Evolutionary conservation across 1,284 basidiomycete genomes (phyloP).

Genomic region (Sanghuangporus weigelae): DNA sequence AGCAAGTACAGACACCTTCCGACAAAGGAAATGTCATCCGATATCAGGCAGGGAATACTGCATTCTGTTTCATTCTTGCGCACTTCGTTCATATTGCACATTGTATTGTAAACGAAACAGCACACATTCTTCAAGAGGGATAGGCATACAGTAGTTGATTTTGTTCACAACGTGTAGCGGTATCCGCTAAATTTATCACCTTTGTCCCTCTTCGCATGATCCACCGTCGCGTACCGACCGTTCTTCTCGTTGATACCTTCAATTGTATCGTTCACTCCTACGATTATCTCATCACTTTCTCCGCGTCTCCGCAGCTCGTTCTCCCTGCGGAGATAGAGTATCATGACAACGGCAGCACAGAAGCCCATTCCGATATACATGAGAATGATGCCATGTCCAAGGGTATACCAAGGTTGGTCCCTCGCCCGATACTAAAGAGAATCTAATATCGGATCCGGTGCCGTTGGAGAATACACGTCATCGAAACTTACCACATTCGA

Average conservation of each 20-base stretch:
- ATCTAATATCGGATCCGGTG: not conserved
- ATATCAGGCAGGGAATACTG: too few species aligned
- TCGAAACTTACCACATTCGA: slow-evolving; percentile 56
- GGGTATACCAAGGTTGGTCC: slow-evolving; percentile 64
- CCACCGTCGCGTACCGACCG: slow-evolving; percentile 41
- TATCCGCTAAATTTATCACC: slow-evolving; percentile 60
- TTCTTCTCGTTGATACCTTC: slow-evolving; percentile 19
- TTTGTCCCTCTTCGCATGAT: slow-evolving; percentile 50
- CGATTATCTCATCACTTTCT: slow-evolving; percentile 64
- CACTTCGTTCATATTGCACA: too few species aligned
- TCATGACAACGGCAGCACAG: slow-evolving; percentile 41
- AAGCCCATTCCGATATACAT: slow-evolving; percentile 67
- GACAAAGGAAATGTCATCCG: too few species aligned
- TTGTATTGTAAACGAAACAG: not conserved
- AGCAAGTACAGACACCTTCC: too few species aligned
- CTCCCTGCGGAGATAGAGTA: slow-evolving; percentile 48
- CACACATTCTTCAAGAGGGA: not conserved
- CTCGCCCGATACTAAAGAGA: slow-evolving; percentile 50
- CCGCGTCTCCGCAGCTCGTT: slow-evolving; percentile 60
- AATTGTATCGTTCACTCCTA: slow-evolving; percentile 30
- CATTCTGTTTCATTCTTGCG: too few species aligned
- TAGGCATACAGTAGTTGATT: not conserved
- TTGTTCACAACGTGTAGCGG: slow-evolving; percentile 34
- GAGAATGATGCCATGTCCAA: slow-evolving; percentile 64
- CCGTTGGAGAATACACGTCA: not conserved